A percentile compares a stretch with the other conserved stretches of the same genome.
phyloP scores from a whole-genome alignment of 257 asterid genomes.

The Gardenia jasminoides region DNA sequence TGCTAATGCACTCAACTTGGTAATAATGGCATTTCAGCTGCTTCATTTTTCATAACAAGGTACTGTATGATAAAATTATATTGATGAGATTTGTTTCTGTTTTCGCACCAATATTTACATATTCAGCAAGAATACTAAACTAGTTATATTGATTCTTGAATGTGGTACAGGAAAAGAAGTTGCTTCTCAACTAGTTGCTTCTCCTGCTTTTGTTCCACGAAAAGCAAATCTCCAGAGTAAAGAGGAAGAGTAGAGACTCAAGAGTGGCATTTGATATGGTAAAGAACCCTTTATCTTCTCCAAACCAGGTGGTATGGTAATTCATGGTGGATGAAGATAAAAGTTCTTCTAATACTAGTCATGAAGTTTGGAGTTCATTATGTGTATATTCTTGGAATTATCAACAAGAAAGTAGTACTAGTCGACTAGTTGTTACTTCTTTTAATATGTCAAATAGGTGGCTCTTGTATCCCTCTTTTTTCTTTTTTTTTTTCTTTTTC shows the following conservation, averaged over 20 bases:
- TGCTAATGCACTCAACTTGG: no score
- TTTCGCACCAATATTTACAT: neutral
- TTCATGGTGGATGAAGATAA: neutral
- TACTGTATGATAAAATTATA: no score
- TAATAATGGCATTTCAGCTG: no score
- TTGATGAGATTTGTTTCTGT: neutral
- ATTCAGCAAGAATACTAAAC: neutral
- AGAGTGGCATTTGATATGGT: neutral
- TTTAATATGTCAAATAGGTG: no score
- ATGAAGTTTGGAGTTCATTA: neutral
- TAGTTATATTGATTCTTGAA: neutral
- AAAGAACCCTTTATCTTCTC: neutral
- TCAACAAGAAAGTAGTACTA: neutral
- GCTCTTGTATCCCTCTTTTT: no score
- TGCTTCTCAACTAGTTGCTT: slow-evolving; percentile 37
- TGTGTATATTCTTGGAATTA: neutral
- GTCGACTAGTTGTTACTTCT: neutral
- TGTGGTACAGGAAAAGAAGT: slow-evolving; percentile 45
- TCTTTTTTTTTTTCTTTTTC: neutral
- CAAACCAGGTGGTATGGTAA: slow-evolving; percentile 3
- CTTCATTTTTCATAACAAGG: no score
- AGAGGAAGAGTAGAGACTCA: slow-evolving; percentile 6
- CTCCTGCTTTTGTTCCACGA: slow-evolving; percentile 32
- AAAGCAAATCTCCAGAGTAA: slow-evolving; percentile 31
- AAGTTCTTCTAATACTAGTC: neutral